Evolutionary conservation across 164 flowering plant genomes (phyloP).

Genomic region (Berberis thunbergii): DNA sequence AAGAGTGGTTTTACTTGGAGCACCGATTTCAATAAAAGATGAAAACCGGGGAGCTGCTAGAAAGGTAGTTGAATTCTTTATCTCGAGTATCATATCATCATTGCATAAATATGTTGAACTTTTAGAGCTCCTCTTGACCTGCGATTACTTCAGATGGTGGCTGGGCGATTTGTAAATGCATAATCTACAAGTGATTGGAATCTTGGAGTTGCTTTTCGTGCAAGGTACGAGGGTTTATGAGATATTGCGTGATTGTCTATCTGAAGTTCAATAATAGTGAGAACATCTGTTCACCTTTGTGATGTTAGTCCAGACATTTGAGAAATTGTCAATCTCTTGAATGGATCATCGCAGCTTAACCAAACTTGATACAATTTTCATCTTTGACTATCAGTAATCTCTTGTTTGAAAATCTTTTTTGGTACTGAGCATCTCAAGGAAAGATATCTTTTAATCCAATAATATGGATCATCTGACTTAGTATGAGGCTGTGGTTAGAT

Average conservation of each 20-base stretch:
- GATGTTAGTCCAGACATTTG: no score
- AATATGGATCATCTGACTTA: no score
- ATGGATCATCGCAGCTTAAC: no score
- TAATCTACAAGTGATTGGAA: constrained; percentile 87
- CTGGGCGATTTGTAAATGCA: constrained; percentile 91
- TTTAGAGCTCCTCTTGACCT: background rate
- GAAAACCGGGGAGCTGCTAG: constrained; percentile 82
- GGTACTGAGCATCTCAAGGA: no score
- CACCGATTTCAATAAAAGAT: constrained; percentile 72
- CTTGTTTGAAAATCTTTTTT: no score
- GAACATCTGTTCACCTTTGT: no score
- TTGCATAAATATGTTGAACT: background rate
- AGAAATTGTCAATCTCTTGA: no score
- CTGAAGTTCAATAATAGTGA: no score
- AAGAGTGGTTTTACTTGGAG: constrained; percentile 95
- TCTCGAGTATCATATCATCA: background rate
- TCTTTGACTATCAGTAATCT: no score
- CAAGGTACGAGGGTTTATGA: constrained; percentile 61
- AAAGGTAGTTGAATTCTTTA: constrained; percentile 35
- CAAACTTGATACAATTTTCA: no score
- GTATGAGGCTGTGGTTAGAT: no score
- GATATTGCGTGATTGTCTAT: background rate
- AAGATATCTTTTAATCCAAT: no score
- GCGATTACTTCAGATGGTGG: constrained; percentile 56
- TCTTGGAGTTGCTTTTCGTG: constrained; percentile 94